Evolutionary conservation across 2,329 filamentous ascomycete genomes (phyloP).

Genomic region (Aspergillus ustus): DNA sequence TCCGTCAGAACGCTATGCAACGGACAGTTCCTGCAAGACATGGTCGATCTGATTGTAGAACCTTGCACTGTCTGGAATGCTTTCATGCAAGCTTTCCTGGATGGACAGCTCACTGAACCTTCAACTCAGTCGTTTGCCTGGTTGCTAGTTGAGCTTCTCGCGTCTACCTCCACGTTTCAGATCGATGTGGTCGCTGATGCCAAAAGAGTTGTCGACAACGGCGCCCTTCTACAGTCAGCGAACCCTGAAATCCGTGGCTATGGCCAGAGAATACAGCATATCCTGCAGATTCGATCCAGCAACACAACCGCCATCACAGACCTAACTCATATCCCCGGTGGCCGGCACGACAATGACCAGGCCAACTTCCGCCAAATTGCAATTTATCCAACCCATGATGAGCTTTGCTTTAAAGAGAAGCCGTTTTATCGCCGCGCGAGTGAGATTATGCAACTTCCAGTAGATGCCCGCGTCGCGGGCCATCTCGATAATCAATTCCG

Average conservation of each 20-base stretch:
- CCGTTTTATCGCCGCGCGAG: slow-evolving; percentile 62
- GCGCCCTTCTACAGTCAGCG: slow-evolving; percentile 33
- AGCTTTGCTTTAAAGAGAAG: slow-evolving; percentile 58
- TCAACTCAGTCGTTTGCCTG: slow-evolving; percentile 51
- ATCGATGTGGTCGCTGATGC: slow-evolving; percentile 34
- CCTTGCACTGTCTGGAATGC: slow-evolving; percentile 62
- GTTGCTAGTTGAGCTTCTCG: slow-evolving; percentile 56
- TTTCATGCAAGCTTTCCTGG: slow-evolving; percentile 42
- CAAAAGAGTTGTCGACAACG: slow-evolving; percentile 29
- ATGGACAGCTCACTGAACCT: slow-evolving; percentile 36
- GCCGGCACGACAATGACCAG: slow-evolving; percentile 75
- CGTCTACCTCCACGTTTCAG: slow-evolving; percentile 33
- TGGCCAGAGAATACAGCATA: slow-evolving; percentile 50
- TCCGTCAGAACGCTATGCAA: slow-evolving; percentile 54
- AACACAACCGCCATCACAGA: neutral
- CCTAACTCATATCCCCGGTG: slow-evolving; percentile 54
- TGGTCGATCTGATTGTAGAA: slow-evolving; percentile 54
- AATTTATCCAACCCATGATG: slow-evolving; percentile 69
- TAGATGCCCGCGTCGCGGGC: slow-evolving; percentile 45
- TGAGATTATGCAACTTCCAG: slow-evolving; percentile 51
- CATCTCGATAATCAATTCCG: slow-evolving; percentile 76
- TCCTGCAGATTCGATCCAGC: slow-evolving; percentile 35
- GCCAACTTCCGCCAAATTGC: slow-evolving; percentile 63
- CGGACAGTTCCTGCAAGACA: slow-evolving; percentile 54
- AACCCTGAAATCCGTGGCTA: slow-evolving; percentile 36